Evolutionary conservation across 2,329 filamentous ascomycete species (phyloP), one percentile per base, ranked within the genome.

Genomic region (Cladophialophora exuberans): DNA sequence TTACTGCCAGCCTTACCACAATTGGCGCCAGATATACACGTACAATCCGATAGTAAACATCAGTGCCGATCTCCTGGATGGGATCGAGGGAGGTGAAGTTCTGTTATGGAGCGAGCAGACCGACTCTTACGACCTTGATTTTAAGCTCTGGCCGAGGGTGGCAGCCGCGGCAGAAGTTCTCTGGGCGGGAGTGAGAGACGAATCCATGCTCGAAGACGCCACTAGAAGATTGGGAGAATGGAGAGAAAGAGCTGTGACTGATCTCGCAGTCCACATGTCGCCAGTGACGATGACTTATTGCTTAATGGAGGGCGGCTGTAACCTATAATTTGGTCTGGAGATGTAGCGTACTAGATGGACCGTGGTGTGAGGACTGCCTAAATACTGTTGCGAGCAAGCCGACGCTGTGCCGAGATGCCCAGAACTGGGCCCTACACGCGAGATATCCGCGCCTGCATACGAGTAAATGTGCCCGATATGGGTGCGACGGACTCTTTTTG

Each of bases 61-160:
- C 3, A 81, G 86, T 0, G 73, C 72, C 7, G 78, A 84, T 22
- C 71, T 83, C 38, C 82, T 83, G 22, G 79, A 86, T 66, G 80
- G 89, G 10, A 86, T 96, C 2, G 70, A 94, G 6, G 91, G 91
- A 39, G 91, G 90, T 22, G 91, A 96, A 74, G 83, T 87, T 13
- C 87, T 89, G 52, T 82, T 90, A 54, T 96, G 90, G 90, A 82
- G 81, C 60, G 91, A 96, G 68, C 81, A 84, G 74, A 87, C 86
- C 5, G 91, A 96, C 70, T 73, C 83, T 2, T 74, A 83, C n/a
- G 91, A 86, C 68, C 69, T 96, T 11, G 89, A 96, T 73, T 70
- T 47, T 73, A 80, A 51, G 60, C 28, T 64, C 31, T 83, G 81
- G 81, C 80, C 81, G 0, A 76, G 81, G 20, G 79, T 79, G 9